phyloP scores from a whole-genome alignment of 2,329 filamentous ascomycete genomes.

The Dactylellina drechsleri region DNA sequence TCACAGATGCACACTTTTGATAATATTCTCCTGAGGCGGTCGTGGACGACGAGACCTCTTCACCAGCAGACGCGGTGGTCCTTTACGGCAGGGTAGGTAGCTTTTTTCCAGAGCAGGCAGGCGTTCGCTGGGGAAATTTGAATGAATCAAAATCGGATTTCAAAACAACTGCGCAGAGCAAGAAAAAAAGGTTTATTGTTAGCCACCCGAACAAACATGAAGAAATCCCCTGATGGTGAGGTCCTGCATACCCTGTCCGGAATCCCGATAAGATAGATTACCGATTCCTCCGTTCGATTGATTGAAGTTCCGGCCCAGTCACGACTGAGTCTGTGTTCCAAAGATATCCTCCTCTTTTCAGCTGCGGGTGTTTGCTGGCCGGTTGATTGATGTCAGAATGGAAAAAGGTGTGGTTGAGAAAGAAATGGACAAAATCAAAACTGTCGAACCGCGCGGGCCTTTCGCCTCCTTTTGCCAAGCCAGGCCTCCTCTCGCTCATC shows the following conservation, averaged over 20 bases:
- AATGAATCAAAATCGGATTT: slow-evolving; percentile 5
- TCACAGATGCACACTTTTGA: slow-evolving; percentile 9
- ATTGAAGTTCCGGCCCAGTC: slow-evolving; percentile 39
- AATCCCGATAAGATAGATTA: slow-evolving; percentile 9
- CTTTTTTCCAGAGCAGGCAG: slow-evolving; percentile 1
- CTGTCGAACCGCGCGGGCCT: slow-evolving; percentile 46
- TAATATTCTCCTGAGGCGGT: slow-evolving; percentile 24
- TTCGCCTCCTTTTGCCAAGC: slow-evolving; percentile 44
- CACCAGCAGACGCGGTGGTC: slow-evolving; percentile 24
- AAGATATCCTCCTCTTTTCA: slow-evolving; percentile 42
- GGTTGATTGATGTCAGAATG: slow-evolving; percentile 43
- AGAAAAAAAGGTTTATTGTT: slow-evolving; percentile 24
- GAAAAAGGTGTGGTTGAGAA: slow-evolving; percentile 21
- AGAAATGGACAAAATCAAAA: slow-evolving; percentile 36
- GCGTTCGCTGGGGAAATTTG: no score
- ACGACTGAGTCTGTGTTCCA: slow-evolving; percentile 32
- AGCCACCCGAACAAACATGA: slow-evolving; percentile 53
- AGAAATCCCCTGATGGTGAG: slow-evolving; percentile 32
- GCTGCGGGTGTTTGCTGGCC: slow-evolving; percentile 11
- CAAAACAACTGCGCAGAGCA: slow-evolving; percentile 37
- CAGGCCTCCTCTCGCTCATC: slow-evolving; percentile 17
- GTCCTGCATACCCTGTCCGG: slow-evolving; percentile 35
- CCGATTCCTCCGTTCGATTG: background rate
- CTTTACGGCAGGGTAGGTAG: slow-evolving; percentile 5
- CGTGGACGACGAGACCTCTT: background rate